phyloP scores from a whole-genome alignment of 2,329 filamentous ascomycete genomes.

The Neurospora crassa region DNA sequence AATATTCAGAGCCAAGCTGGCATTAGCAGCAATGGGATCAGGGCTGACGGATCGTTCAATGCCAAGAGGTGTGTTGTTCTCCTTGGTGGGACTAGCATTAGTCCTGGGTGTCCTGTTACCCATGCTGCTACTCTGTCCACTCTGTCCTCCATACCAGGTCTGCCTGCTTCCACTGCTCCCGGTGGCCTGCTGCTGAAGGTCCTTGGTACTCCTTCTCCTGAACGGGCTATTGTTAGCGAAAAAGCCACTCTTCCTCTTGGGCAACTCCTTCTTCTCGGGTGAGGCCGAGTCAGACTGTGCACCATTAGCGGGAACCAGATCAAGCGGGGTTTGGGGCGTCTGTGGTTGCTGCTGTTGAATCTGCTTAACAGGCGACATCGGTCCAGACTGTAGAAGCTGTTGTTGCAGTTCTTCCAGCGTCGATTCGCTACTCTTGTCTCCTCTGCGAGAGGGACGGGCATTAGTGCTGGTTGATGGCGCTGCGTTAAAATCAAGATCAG shows the following conservation, averaged over 20 bases:
- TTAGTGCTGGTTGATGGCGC: conserved; percentile 43
- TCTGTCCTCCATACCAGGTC: conserved; percentile 46
- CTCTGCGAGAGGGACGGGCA: conserved; percentile 65
- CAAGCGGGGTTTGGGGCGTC: neutral
- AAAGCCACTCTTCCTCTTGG: conserved; percentile 69
- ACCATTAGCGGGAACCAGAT: conserved; percentile 18
- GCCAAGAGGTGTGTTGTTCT: conserved; percentile 28
- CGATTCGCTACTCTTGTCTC: conserved; percentile 81
- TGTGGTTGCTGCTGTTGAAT: conserved; percentile 13
- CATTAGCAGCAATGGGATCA: conserved; percentile 82
- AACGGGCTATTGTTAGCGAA: conserved; percentile 93
- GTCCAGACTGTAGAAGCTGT: neutral
- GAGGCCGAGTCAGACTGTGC: conserved; percentile 21
- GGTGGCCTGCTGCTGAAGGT: conserved; percentile 34
- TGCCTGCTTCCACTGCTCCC: conserved; percentile 39
- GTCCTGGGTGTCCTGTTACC: conserved; percentile 16
- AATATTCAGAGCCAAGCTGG: conserved; percentile 86
- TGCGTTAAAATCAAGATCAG: conserved; percentile 22
- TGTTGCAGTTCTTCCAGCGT: conserved; percentile 67
- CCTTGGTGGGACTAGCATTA: conserved; percentile 14
- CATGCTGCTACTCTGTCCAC: neutral
- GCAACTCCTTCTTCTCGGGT: conserved; percentile 55
- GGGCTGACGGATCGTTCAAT: conserved; percentile 52
- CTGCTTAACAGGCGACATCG: conserved; percentile 62
- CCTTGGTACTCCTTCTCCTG: conserved; percentile 74